phyloP scores from a whole-genome alignment of 768 basidiomycete genomes.

The Tubosaeta sp. region DNA sequence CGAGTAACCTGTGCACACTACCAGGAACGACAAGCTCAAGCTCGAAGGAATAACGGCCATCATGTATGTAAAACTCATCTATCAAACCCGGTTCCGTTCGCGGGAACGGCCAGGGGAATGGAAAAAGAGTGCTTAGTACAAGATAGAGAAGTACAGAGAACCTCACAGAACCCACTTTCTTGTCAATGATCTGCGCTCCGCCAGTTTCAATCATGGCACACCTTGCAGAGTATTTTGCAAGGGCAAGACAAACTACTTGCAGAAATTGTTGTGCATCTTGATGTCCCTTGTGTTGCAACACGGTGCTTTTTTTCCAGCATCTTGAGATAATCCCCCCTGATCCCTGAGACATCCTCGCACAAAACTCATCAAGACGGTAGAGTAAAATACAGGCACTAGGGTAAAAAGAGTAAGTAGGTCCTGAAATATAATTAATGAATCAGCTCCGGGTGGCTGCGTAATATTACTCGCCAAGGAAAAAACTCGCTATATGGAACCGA shows the following conservation, averaged over 20 bases:
- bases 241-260: conserved; percentile 74
- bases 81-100: not conserved
- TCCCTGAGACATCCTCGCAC: conserved; percentile 64
- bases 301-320: conserved; percentile 47
- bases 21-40: not conserved
- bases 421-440: conserved; percentile 38
- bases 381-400: conserved; percentile 70
- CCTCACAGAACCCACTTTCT: conserved; percentile 16
- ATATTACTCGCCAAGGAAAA: not conserved
- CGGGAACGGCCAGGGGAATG: not conserved
- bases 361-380: conserved; percentile 68
- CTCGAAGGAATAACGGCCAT: not conserved
- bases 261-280: conserved; percentile 65
- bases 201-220: conserved; percentile 52
- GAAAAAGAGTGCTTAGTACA: no score
- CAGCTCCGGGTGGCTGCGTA: conserved; percentile 4
- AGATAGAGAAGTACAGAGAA: conserved; percentile 18
- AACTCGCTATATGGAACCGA: conserved; percentile 54
- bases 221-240: conserved; percentile 87
- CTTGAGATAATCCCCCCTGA: conserved; percentile 69
- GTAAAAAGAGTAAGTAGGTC: conserved; percentile 60
- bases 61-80: conserved; percentile 8
- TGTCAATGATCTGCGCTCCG: conserved; percentile 29
- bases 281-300: conserved; percentile 42
- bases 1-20: not conserved